phyloP scores from a whole-genome alignment of 306 rosid species.

The Gynostemma pentaphyllum region DNA sequence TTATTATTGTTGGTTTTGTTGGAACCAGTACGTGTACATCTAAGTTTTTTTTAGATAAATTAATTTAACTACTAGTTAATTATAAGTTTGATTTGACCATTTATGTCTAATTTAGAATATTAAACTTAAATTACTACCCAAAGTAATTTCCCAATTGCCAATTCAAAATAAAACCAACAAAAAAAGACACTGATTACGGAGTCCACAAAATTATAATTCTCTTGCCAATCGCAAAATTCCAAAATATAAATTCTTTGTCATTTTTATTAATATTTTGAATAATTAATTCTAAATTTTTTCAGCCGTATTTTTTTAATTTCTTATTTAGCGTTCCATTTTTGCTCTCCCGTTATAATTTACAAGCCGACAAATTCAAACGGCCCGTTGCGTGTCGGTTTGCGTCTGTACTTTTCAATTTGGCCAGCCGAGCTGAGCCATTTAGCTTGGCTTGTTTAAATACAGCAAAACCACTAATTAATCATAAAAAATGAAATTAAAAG shows the following conservation, averaged over 20 bases:
- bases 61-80: too few relatives aligned
- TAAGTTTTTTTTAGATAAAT: too few relatives aligned
- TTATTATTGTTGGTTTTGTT: too few relatives aligned
- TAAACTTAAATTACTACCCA: too few relatives aligned
- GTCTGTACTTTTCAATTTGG: conserved; percentile 9
- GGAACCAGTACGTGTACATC: too few relatives aligned
- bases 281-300: conserved; percentile 18
- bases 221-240: conserved; percentile 37
- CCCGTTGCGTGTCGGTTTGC: conserved; percentile 44
- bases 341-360: conserved; percentile 38
- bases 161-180: conserved; percentile 23
- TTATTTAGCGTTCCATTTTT: conserved; percentile 34
- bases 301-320: conserved; percentile 16
- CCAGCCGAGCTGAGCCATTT: neutral
- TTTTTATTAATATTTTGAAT: conserved; percentile 14
- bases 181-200: conserved; percentile 45
- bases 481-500: too few relatives aligned
- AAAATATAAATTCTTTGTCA: conserved; percentile 20
- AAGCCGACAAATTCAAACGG: conserved; percentile 43
- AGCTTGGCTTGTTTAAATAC: neutral
- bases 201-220: conserved; percentile 35
- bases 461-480: too few relatives aligned
- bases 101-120: too few relatives aligned
- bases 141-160: conserved; percentile 4
- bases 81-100: too few relatives aligned